These are phyloP conservation scores for Ustilago hordei DNA, from an alignment of 1,284 basidiomycete species.

Conservation along the genomic window DNA sequence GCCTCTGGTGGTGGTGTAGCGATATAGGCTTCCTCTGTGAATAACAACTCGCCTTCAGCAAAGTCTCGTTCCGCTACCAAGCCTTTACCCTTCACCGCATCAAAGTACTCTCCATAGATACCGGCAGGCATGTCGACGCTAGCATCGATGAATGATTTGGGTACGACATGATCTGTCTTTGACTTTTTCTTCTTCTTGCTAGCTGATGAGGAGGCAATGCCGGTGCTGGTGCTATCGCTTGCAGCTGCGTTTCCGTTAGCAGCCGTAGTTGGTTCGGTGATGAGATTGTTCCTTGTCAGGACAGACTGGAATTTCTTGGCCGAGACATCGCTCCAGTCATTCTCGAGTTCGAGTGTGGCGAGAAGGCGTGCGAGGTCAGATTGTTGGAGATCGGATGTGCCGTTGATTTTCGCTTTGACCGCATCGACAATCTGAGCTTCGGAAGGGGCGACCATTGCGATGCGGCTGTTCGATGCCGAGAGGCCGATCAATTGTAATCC, in stretches of 20 bases:
- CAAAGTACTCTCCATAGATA: conserved; percentile 78
- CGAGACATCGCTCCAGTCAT: conserved; percentile 50
- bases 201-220: not conserved
- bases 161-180: conserved; percentile 24
- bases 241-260: conserved; percentile 1
- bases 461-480: too few relatives aligned
- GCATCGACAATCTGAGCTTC: conserved; percentile 42
- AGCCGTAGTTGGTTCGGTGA: not conserved
- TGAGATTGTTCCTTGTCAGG: conserved; percentile 29
- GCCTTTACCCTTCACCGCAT: conserved; percentile 82
- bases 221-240: not conserved
- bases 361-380: conserved; percentile 42
- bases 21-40: conserved; percentile 77
- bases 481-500: too few relatives aligned
- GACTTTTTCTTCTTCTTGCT: conserved; percentile 48
- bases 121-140: conserved; percentile 45
- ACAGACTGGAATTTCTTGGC: conserved; percentile 42
- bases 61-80: conserved; percentile 79
- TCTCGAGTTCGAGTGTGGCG: conserved; percentile 45
- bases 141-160: conserved; percentile 56
- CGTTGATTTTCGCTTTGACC: conserved; percentile 16
- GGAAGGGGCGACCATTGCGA: conserved; percentile 29
- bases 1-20: conserved; percentile 58
- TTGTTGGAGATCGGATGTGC: not conserved
- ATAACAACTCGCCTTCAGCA: conserved; percentile 79